Base-by-base conservation (phyloP, 129 eudicot species). In the Ambrosia trifida region DNA sequence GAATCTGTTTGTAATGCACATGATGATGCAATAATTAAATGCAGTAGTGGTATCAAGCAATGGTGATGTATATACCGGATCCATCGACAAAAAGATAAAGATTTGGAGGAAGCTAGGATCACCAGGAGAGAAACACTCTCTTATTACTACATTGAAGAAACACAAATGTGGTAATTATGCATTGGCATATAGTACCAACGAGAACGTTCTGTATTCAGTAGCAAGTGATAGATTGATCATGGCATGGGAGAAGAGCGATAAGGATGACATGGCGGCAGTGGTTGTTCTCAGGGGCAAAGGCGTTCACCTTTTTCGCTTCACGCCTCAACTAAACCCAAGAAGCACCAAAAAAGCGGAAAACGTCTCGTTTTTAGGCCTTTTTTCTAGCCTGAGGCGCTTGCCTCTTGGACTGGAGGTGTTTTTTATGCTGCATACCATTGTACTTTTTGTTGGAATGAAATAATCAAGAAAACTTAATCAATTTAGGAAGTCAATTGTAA, bases 21-120 rank as follows among this genome's bases (percentile, higher is more conserved):
- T 46, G 89, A 87, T 69, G 92, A 87, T 76, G 92, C 92, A 17
- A 87, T n/a, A n/a, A n/a, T n/a, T 84, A 72, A 87, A 87, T 64
- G 83, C 86, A 32, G 44, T 87, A 57, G 83, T 66, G 54, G 38
- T 84, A 66, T 84, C 83, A 14, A 51, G 78, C 13, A 80, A 83
- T 38, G 92, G 89, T 14, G 76, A 76, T 62, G 80, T 84, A 47
- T 87, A 81, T 51, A 84, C 92, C 0, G 92, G 92, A 30, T 87
- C 92, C 33, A 78, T 85, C 0, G 92, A 87, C 69, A 83, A 61
- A 51, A 81, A 12, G 32, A 81, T 87, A 46, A 87, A 84, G 57
- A 20, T 79, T 46, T 87, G 92, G 92, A 81, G 76, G 75, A 84
- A 24, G 63, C 28, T 8, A 57, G 30, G 79, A 69, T 38, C 65